phyloP scores from a whole-genome alignment of 2,329 filamentous ascomycete genomes.

The Aspergillus phoenicis region DNA sequence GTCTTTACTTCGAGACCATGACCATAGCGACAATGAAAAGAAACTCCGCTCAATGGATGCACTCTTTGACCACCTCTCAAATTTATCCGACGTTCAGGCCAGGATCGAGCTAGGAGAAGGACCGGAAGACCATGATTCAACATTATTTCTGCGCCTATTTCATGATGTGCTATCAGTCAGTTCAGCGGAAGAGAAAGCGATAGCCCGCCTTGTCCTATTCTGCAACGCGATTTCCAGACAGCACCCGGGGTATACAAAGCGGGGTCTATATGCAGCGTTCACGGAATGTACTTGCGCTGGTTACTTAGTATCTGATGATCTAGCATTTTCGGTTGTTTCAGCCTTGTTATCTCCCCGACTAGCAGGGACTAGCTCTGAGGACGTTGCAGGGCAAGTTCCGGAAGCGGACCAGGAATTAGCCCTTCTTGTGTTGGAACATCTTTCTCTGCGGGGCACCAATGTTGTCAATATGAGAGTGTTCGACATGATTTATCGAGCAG shows the following conservation, averaged over 20 bases:
- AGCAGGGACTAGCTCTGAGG: not conserved
- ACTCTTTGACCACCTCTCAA: slow-evolving; percentile 33
- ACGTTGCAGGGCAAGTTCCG: slow-evolving; percentile 20
- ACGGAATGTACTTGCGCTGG: slow-evolving; percentile 38
- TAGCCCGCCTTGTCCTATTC: slow-evolving; percentile 39
- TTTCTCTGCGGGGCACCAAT: slow-evolving; percentile 45
- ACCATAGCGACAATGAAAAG: not conserved
- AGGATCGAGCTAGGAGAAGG: slow-evolving; percentile 40
- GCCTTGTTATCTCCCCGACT: slow-evolving; percentile 37
- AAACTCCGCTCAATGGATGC: slow-evolving; percentile 18
- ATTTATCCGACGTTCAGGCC: slow-evolving; percentile 35
- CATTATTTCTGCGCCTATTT: slow-evolving; percentile 47
- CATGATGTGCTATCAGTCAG: slow-evolving; percentile 35
- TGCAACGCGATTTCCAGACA: slow-evolving; percentile 41
- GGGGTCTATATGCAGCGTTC: slow-evolving; percentile 37
- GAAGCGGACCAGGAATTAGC: slow-evolving; percentile 39
- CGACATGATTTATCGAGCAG: slow-evolving; percentile 42
- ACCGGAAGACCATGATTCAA: slow-evolving; percentile 42
- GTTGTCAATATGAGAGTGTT: slow-evolving; percentile 53
- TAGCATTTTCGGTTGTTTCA: slow-evolving; percentile 41
- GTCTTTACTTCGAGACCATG: not conserved
- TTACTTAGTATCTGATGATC: slow-evolving; percentile 36
- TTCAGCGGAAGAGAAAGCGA: slow-evolving; percentile 33
- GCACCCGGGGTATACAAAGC: slow-evolving; percentile 43
- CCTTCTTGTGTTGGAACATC: slow-evolving; percentile 44